Percentiles rank a stretch among this genome's conserved stretches.
These are phyloP conservation scores for Phytophthora pistaciae DNA, from an alignment of 352 stramenopile genomes.

Conservation along the genomic window DNA sequence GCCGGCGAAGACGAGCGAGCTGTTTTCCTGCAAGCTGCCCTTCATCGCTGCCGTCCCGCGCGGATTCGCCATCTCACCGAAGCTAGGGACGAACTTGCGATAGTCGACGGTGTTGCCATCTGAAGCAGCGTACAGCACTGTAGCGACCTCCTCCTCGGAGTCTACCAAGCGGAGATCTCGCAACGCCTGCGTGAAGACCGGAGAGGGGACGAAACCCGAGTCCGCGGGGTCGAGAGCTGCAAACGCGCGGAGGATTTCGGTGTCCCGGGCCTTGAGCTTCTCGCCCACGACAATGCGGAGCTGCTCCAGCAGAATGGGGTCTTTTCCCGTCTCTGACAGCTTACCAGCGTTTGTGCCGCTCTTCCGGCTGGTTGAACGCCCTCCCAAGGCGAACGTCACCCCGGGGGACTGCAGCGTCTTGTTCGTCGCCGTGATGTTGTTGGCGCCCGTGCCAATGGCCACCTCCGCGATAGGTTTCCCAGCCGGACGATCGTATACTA, in stretches of 20 bases:
- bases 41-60: conserved; percentile 28
- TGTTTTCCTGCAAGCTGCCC: conserved; percentile 63
- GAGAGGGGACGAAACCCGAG: conserved; percentile 50
- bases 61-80: conserved; percentile 49
- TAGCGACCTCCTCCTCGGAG: conserved; percentile 44
- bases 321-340: conserved; percentile 11
- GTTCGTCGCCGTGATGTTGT: conserved; percentile 32
- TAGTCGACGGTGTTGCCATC: conserved; percentile 59
- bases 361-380: conserved; percentile 17
- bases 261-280: conserved; percentile 47
- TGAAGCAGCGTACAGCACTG: conserved; percentile 13
- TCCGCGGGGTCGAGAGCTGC: conserved; percentile 50
- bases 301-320: conserved; percentile 60
- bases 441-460: conserved; percentile 19
- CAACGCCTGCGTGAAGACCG: conserved; percentile 62
- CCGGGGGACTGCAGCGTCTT: conserved; percentile 66
- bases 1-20: conserved; percentile 63
- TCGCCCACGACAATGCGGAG: conserved; percentile 72
- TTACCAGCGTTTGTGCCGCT: conserved; percentile 23
- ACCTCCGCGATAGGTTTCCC: conserved; percentile 27
- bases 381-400: conserved; percentile 42
- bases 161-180: conserved; percentile 58
- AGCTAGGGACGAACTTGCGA: conserved; percentile 67
- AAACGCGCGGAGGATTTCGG: conserved; percentile 62
- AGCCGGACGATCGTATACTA: conserved; percentile 48